These are phyloP conservation scores for Globisporangium paroecandrum DNA, from an alignment of 352 stramenopile genomes.

Conservation along the genomic window DNA sequence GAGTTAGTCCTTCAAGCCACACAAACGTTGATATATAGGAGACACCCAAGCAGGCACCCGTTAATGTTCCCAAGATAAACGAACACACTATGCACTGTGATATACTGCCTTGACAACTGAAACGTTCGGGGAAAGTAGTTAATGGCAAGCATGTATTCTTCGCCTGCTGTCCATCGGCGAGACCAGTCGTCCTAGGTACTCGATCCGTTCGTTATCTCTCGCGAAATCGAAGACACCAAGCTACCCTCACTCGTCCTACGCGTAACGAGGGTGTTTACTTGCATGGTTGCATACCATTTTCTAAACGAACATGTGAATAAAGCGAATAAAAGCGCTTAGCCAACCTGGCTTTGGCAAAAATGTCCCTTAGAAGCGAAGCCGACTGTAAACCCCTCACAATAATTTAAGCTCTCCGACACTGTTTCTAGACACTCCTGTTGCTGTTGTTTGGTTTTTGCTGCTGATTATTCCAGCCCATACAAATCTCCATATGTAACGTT, in stretches of 20 bases:
- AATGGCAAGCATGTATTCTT: too few relatives aligned
- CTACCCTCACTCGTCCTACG: not conserved
- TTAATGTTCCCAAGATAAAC: too few relatives aligned
- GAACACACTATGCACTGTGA: too few relatives aligned
- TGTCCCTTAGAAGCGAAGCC: not conserved
- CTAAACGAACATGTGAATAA: not conserved
- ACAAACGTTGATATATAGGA: too few relatives aligned
- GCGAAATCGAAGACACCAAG: not conserved
- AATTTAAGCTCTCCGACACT: not conserved
- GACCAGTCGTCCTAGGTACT: not conserved
- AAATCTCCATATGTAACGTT: slow-evolving; percentile 1
- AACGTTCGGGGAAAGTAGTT: too few relatives aligned
- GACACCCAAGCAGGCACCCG: too few relatives aligned
- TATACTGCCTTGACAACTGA: too few relatives aligned
- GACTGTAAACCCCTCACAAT: not conserved
- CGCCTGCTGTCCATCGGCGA: too few relatives aligned
- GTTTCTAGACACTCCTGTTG: not conserved
- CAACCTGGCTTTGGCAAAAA: not conserved
- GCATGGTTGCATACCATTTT: not conserved
- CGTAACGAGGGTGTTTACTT: not conserved
- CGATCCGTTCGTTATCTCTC: not conserved
- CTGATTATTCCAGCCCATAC: not conserved
- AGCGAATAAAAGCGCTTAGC: not conserved
- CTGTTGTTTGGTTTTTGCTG: not conserved
- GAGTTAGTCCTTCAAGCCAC: too few relatives aligned